Base-by-base conservation (phyloP, 2,329 filamentous ascomycete genomes). In the Cadophora sp. region DNA sequence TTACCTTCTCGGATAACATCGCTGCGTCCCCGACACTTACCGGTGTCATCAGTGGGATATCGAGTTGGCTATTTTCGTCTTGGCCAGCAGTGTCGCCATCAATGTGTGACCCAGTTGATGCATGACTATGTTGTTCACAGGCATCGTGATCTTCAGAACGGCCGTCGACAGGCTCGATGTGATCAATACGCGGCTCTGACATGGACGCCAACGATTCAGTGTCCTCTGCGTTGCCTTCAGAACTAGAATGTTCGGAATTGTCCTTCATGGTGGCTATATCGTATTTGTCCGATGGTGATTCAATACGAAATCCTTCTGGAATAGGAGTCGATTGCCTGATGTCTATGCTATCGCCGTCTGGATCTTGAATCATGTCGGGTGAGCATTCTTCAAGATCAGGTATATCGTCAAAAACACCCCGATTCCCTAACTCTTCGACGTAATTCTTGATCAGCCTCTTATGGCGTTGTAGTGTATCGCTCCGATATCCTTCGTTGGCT, bases 401-500 rank as follows among this genome's bases (percentile, higher is more conserved):
- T 24, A 53, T 27, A 53, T 68, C 67, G 65, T 68, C 63, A 40
- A 68, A 67, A 5, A 64, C 61, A 7, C 74, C 72, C 56, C 69
- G 61, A 60, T 60, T 60, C 1, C 69, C 68, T 34, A 75, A 64
- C 24, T 72, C 69, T 50, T 69, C 62, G 19, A 74, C 62, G 60
- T 73, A 74, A 22, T 37, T 66, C 26, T 66, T 64, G 12, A 75
- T 74, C 12, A 69, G 19, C 11, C 26, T 86, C 81, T 87, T 86
- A 79, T 89, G 83, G 68, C 83, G 82, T 24, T 80, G 79, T 11
- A 89, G 74, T 0, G 86, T 81, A 14, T 85, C 81, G 31, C 79
- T 79, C 3, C 85, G 83, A 73, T 88, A 87, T 11, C 86, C 86
- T 64, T 87, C 85, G 60, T 80, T 81, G 64, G 85, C 82, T 22